Base-by-base conservation (phyloP, 2,329 filamentous ascomycete genomes). In the Fusarium nelsonii region DNA sequence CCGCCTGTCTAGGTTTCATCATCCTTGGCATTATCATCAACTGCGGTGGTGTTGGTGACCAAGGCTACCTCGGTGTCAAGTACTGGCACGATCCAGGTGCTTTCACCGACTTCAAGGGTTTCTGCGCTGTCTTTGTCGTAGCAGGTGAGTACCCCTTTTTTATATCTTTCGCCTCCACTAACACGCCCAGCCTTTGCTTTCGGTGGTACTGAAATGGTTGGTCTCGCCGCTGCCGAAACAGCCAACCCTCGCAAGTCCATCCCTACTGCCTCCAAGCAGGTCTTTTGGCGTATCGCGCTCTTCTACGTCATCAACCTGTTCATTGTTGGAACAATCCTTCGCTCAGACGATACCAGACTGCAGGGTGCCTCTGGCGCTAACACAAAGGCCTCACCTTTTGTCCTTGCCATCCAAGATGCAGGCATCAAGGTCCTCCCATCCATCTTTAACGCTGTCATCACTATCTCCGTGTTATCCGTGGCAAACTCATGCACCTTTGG, bases 371-470 rank as follows among this genome's bases (percentile, higher is more conserved):
- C 78, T 51, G 83, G 83, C 20, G 87, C 86, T 36, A 88, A 93
- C 77, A 88, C 90, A 39, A 88, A 89, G 30, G 91, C 93, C 2
- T 97, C 93, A 1, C 95, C 95, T 2, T 97, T 97, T 77, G 94
- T 97, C 73, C 94, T 97, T 73, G 93, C 94, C 68, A 97, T 97
- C 73, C 84, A 91, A 67, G 91, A 94, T 66, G 93, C 94, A 2
- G 90, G 92, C 16, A 97, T 97, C 75, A 82, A 87, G 46, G 90
- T 91, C 7, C 87, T 97, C 7, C 93, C 93, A 5, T 94, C 91
- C 1, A 87, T 97, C 59, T 96, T 97, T 90, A 97, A 98, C 80
- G 90, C 89, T n/a, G 93, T 97, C 62, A 97, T 97, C 77, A 89
- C 97, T 76, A 89, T 97, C 70, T 92, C 94, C n/a, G 94, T 97